A percentile compares a stretch with the other conserved stretches of the same genome.
These are phyloP conservation scores for Populus simonii DNA, from an alignment of 345 rosid genomes.

Conservation along the genomic window DNA sequence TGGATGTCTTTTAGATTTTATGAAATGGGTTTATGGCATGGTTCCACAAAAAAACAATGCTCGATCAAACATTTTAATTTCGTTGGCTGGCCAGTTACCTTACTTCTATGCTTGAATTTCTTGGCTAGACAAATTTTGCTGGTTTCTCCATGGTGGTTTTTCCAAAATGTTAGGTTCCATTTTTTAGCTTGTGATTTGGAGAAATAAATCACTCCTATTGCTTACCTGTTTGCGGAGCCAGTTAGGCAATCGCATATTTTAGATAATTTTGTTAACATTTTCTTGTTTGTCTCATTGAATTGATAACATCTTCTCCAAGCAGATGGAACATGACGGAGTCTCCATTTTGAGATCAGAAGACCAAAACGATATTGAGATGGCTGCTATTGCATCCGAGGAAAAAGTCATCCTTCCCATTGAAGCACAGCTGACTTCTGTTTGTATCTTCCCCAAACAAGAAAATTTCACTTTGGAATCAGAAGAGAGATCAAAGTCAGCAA, in stretches of 20 bases:
- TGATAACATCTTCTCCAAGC: constrained; percentile 6
- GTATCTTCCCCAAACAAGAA: constrained; percentile 51
- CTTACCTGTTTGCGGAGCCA: background rate
- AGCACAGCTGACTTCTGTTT: constrained; percentile 17
- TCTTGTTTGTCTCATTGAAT: background rate
- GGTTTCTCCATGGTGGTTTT: background rate
- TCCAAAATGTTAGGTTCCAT: background rate
- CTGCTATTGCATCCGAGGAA: constrained; percentile 28
- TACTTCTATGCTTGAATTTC: background rate
- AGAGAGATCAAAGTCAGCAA: constrained; percentile 45
- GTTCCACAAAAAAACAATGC: background rate
- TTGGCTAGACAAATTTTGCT: background rate
- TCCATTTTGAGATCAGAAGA: constrained; percentile 35
- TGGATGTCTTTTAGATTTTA: background rate
- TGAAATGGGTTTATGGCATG: background rate
- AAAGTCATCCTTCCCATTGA: constrained; percentile 22
- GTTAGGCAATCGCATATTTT: background rate
- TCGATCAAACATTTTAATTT: background rate
- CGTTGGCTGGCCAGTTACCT: background rate
- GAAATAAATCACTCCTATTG: background rate
- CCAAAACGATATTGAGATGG: constrained; percentile 37
- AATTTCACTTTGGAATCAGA: constrained; percentile 34
- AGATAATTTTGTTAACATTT: background rate
- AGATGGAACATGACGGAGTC: constrained; percentile 54
- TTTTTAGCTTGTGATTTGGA: background rate